phyloP scores from a whole-genome alignment of 805 yeast species.

The baker's yeast (Saccharomyces cerevisiae) region DNA sequence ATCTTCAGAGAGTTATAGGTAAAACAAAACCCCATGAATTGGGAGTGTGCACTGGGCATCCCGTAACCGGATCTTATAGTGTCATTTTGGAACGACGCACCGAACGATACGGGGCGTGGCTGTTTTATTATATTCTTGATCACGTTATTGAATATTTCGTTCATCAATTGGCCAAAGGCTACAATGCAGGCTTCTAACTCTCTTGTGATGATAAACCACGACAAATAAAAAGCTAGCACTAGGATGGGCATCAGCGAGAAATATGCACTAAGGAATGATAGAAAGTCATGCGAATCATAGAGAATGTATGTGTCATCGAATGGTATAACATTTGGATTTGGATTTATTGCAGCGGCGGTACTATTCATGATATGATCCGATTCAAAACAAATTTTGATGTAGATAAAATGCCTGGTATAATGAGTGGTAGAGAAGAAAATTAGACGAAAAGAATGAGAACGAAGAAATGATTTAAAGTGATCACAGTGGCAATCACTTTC shows the following conservation, averaged over 20 bases:
- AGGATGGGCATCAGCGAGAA: conserved; percentile 76
- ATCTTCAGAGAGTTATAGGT: conserved; percentile 42
- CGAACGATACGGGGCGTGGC: conserved; percentile 57
- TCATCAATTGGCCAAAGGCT: conserved; percentile 77
- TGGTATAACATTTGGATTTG: conserved; percentile 36
- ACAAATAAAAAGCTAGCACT: conserved; percentile 65
- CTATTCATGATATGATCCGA: background rate
- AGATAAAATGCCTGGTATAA: background rate
- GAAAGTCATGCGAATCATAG: conserved; percentile 57
- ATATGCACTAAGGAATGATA: conserved; percentile 58
- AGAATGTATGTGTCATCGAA: conserved; percentile 82
- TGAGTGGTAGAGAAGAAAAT: background rate
- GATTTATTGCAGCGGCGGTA: background rate
- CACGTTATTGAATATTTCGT: conserved; percentile 64
- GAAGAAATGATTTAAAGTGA: background rate
- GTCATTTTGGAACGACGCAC: conserved; percentile 30
- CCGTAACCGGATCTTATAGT: conserved; percentile 63
- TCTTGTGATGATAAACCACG: conserved; percentile 75
- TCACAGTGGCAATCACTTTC: background rate
- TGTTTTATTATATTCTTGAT: conserved; percentile 57
- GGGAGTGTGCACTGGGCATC: conserved; percentile 96
- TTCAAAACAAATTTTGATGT: background rate
- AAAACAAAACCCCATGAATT: conserved; percentile 85
- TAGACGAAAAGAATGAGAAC: background rate
- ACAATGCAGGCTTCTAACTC: conserved; percentile 79